Evolutionary conservation across 208 protist species (phyloP), one percentile per base, ranked within the genome.

Genomic region (Novymonas esmeraldas): DNA sequence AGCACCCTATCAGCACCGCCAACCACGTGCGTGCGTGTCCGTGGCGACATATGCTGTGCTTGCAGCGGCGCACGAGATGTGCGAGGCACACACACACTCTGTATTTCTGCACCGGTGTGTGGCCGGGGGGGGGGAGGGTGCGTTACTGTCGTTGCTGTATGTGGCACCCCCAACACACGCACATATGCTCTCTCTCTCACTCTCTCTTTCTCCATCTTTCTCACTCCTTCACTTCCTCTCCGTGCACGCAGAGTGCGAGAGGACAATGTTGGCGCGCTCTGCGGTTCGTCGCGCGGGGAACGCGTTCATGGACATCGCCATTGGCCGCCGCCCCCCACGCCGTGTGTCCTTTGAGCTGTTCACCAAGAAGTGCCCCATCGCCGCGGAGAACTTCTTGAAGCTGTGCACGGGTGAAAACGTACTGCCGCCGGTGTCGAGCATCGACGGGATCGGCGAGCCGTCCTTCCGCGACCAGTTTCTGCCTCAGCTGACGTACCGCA

Each of bases 401-500:
- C 71, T 97, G 26, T 97, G 93, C 76, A 97, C 78, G 6, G 93
- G 93, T 6, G 87, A 95, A 39, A 89, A 87, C 41, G 84, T 89
- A n/a, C 64, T 93, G 36, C 83, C 83, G 18, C 64, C 48, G 31
- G 76, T 90, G 18, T 66, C 84, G 26, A 89, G 75, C 46, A 70
- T 76, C 0, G 82, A 87, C 0, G 87, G 82, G 0, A 63, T 93
- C n/a, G 77, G 46, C 26, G 79, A 92, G 55, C 83, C 86, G 13
- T 76, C 81, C 16, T 95, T 94, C 70, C 70, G 67, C 10, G 85
- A 93, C 50, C 87, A 92, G 64, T 91, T 92, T 56, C 71, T 94
- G 24, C 89, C 89, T 4, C 85, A 94, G 63, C 87, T 98, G 46
- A 85, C 85, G 49, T 99, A 98, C 87, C 84, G 84, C 50, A 71